Evolutionary conservation across 257 asterid genomes (phyloP).

Genomic region (Penstemon newberryi): DNA sequence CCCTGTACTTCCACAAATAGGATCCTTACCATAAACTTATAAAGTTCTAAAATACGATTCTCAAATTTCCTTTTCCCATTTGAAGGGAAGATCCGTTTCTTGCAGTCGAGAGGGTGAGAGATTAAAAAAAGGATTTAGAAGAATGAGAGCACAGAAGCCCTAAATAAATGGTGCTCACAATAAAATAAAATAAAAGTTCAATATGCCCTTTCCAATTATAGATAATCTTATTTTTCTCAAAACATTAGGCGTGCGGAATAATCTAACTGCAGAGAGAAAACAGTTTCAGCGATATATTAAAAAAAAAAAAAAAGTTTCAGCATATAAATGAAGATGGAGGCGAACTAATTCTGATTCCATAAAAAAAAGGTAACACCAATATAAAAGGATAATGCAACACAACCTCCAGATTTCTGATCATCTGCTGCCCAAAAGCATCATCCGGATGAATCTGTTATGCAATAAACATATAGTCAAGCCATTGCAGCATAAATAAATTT

Average conservation of each 20-base stretch:
- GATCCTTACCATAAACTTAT: no score
- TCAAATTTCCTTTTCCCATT: neutral
- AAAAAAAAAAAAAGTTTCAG: no score
- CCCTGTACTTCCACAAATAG: neutral
- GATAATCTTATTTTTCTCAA: neutral
- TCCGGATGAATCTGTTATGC: conserved; percentile 81
- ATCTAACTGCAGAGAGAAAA: conserved; percentile 3
- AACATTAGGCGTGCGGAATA: neutral
- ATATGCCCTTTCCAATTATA: conserved; percentile 7
- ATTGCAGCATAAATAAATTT: conserved; percentile 13
- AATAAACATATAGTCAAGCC: conserved; percentile 23
- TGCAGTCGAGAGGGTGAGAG: conserved; percentile 1
- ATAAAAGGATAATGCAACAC: conserved; percentile 24
- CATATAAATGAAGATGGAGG: conserved; percentile 16
- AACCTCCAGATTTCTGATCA: conserved; percentile 98
- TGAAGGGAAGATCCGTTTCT: conserved; percentile 1
- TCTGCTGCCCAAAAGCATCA: conserved; percentile 98
- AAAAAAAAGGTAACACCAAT: conserved; percentile 5
- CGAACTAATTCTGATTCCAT: conserved; percentile 17
- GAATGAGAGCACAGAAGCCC: no score
- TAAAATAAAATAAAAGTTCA: neutral
- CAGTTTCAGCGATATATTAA: neutral
- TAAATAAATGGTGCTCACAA: conserved; percentile 12
- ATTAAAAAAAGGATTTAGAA: neutral
- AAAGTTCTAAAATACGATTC: neutral